Conservation (phyloP, 352 stramenopile species). For the Salisapilia sapeloensis region DNA sequence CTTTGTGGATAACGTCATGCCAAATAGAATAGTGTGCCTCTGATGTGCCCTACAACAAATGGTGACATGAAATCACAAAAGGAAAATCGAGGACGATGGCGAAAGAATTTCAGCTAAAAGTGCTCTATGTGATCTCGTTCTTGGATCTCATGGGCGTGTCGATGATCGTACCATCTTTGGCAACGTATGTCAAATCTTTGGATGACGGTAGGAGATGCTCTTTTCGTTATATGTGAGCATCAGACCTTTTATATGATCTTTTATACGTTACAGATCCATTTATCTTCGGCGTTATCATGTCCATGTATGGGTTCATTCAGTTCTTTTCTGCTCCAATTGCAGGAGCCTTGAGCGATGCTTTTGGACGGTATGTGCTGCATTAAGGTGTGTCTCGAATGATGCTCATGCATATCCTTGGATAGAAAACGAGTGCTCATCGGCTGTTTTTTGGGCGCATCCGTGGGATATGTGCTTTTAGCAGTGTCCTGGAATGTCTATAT, state of each 20-base stretch:
- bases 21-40: no score
- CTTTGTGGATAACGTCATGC: no score
- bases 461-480: constrained; percentile 47
- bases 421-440: constrained; percentile 32
- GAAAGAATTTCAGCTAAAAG: constrained; percentile 15
- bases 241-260: not conserved
- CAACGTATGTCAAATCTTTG: constrained; percentile 64
- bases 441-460: constrained; percentile 39
- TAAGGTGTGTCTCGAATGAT: not conserved
- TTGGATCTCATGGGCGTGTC: constrained; percentile 68
- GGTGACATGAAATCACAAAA: no score
- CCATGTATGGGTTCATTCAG: constrained; percentile 73
- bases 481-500: constrained; percentile 69
- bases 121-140: constrained; percentile 69
- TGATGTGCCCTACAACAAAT: no score
- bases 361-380: constrained; percentile 13
- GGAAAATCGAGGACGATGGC: no score
- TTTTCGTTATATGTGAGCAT: not conserved
- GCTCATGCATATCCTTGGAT: not conserved
- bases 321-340: constrained; percentile 63
- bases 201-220: constrained; percentile 15
- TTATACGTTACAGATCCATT: constrained; percentile 17
- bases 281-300: constrained; percentile 62
- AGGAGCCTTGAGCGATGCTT: constrained; percentile 55
- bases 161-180: constrained; percentile 71